Percentiles rank a stretch among this genome's conserved stretches.
Conservation (phyloP, 2,329 filamentous ascomycete species). For the Aphanocladium album region DNA sequence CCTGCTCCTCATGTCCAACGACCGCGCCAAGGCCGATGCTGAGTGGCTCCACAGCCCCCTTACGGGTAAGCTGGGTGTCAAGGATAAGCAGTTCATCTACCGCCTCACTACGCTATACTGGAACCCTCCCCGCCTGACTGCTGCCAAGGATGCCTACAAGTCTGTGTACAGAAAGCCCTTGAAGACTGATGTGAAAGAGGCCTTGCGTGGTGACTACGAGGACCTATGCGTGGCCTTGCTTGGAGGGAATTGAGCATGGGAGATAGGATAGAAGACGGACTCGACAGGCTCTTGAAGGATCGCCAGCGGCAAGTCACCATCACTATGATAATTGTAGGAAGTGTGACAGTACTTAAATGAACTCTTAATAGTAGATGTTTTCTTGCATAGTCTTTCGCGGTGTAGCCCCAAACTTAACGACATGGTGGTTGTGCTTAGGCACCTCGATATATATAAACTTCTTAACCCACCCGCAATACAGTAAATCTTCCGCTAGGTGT, state of each 20-base stretch:
- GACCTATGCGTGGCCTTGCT: constrained; percentile 25
- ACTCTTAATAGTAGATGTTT: too few species aligned
- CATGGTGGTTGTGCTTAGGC: too few species aligned
- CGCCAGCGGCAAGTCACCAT: too few species aligned
- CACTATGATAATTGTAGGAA: too few species aligned
- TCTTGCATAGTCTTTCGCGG: too few species aligned
- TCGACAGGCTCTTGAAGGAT: too few species aligned
- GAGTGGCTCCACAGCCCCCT: constrained; percentile 22
- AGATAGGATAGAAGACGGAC: too few species aligned
- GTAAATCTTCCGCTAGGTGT: too few species aligned
- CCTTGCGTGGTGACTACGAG: constrained; percentile 25
- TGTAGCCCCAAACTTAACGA: too few species aligned
- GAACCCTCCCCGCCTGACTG: constrained; percentile 24
- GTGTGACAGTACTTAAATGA: too few species aligned
- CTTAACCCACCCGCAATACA: too few species aligned
- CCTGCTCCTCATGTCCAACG: constrained; percentile 23
- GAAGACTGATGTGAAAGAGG: constrained; percentile 21
- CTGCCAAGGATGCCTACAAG: constrained; percentile 22
- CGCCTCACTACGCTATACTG: constrained; percentile 28
- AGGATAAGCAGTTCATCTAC: constrained; percentile 28
- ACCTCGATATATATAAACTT: too few species aligned
- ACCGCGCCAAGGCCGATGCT: constrained; percentile 23
- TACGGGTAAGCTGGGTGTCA: constrained; percentile 21
- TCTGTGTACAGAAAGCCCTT: constrained; percentile 16
- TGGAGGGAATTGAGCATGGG: constrained; percentile 19